These are phyloP conservation scores for Coleophoma cylindrospora DNA, from an alignment of 2,329 filamentous ascomycete species.

Conservation along the genomic window DNA sequence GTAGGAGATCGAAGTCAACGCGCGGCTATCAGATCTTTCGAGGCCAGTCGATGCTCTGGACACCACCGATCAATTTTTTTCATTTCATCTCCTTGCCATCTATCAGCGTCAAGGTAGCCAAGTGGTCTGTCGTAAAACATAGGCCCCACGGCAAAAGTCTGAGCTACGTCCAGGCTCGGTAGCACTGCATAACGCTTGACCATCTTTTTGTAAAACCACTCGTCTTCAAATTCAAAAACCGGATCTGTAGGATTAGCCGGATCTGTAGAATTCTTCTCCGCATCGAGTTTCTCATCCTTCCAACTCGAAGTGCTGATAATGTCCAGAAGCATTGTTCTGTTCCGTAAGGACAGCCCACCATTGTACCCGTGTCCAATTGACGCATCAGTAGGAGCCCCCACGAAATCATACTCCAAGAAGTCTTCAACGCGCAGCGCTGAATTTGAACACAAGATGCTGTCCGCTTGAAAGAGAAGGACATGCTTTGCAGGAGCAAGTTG, in stretches of 20 bases:
- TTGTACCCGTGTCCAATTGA: conserved; percentile 20
- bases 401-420: conserved; percentile 26
- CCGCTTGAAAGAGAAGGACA: conserved; percentile 26
- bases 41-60: conserved; percentile 7
- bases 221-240: conserved; percentile 10
- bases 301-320: conserved; percentile 15
- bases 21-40: background rate
- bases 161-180: conserved; percentile 6
- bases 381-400: conserved; percentile 27
- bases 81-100: conserved; percentile 4
- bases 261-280: too few species aligned
- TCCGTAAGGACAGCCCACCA: conserved; percentile 28
- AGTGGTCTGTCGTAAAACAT: conserved; percentile 8
- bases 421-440: conserved; percentile 17
- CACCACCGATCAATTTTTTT: conserved; percentile 5
- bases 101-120: conserved; percentile 6
- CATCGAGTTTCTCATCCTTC: conserved; percentile 8
- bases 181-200: conserved; percentile 3
- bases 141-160: conserved; percentile 9
- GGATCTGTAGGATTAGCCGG: conserved; percentile 10
- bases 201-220: conserved; percentile 11
- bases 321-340: conserved; percentile 23
- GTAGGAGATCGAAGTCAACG: too few species aligned
- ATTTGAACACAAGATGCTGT: conserved; percentile 25
- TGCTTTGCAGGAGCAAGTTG: conserved; percentile 24